phyloP scores from a whole-genome alignment of 805 yeast genomes.

The Lipomyces kockii region DNA sequence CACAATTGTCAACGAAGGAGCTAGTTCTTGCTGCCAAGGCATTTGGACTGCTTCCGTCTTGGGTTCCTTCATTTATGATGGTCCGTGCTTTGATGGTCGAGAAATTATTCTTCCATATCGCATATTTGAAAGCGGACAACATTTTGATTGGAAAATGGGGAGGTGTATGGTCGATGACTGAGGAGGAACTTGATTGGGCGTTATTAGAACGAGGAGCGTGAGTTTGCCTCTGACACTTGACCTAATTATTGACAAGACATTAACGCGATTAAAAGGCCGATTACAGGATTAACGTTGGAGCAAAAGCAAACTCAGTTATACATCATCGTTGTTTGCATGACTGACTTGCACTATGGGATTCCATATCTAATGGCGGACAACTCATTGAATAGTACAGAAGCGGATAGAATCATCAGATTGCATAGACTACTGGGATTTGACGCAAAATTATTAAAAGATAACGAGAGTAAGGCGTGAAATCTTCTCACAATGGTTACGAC shows the following conservation, averaged over 20 bases:
- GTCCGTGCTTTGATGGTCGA: constrained; percentile 50
- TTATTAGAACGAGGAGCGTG: constrained; percentile 30
- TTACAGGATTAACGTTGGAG: constrained; percentile 17
- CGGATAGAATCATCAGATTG: neutral
- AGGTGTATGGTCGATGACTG: constrained; percentile 54
- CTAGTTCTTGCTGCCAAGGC: constrained; percentile 34
- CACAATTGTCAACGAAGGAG: constrained; percentile 21
- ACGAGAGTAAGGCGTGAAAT: too few species aligned
- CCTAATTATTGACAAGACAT: neutral
- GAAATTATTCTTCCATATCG: constrained; percentile 50
- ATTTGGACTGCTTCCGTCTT: constrained; percentile 31
- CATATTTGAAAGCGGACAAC: constrained; percentile 59
- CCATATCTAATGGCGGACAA: constrained; percentile 14
- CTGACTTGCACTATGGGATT: constrained; percentile 14
- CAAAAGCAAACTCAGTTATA: constrained; percentile 25
- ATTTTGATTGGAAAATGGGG: constrained; percentile 50
- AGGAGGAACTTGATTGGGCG: constrained; percentile 55
- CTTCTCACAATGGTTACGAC: neutral
- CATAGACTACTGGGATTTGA: neutral
- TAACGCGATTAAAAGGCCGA: constrained; percentile 2
- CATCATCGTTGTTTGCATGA: constrained; percentile 13
- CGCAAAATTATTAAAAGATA: neutral
- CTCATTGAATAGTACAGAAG: constrained; percentile 1
- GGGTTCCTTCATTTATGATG: constrained; percentile 41
- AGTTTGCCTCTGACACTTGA: neutral